Base-by-base conservation (phyloP, 805 yeast species). In the Ogataea paradorogensis region DNA sequence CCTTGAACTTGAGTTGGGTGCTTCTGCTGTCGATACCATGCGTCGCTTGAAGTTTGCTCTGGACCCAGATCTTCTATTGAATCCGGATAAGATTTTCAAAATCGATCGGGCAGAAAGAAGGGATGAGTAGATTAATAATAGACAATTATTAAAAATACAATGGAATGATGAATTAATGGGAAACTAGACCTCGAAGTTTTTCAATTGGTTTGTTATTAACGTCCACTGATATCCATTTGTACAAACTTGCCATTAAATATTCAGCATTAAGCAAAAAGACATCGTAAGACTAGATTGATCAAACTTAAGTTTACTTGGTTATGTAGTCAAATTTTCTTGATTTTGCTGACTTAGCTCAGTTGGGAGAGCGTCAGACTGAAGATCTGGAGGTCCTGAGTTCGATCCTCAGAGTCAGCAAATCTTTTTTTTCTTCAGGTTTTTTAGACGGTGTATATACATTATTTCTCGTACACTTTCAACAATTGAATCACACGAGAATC, bases 81-180 rank as follows among this genome's bases (percentile, higher is more conserved):
- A 85, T 51, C 90, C 91, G 0, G 93, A 84, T 51, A 84, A 84
- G 56, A 71, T 84, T n/a, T 82, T 84, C 61, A 73, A 69, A 50
- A 74, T 78, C 9, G 88, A 82, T 55, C 84, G 84, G 15, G 14
- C 39, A 15, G 61, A 56, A 24, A 31, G 29, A 3, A 40, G 56
- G 33, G 34, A n/a, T n/a, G n/a, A 44, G 14, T 47, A 45, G 24
- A 40, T 23, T 15, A 15, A 28, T 6, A 11, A 20, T 3, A 5
- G 35, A 25, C 24, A 22, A 10, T 28, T 35, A n/a, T 23, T 16
- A 31, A 31, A 14, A 7, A 31, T 14, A n/a, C n/a, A n/a, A n/a
- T 10, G 9, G 7, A 16, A 31, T 10, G 2, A n/a, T 18, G 3
- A 9, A 11, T 18, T 8, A 34, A 15, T 14, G 10, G 14, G 10